Evolutionary conservation across 2,329 filamentous ascomycete species (phyloP), one percentile per base, ranked within the genome.

Genomic region (Botryotinia calthae): DNA sequence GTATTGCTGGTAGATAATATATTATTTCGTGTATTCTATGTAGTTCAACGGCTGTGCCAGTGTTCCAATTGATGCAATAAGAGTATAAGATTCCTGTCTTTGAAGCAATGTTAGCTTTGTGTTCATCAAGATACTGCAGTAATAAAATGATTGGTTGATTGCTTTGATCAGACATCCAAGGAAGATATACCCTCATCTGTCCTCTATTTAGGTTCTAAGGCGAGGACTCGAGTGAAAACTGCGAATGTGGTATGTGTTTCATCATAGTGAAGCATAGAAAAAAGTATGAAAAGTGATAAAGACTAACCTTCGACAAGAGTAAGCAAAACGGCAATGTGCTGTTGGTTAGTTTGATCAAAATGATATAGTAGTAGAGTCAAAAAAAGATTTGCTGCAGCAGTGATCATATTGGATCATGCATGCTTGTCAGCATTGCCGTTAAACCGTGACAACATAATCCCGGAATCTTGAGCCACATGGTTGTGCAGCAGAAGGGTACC

Each of bases 201-300:
- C 87, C 86, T 87, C 78, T 84, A 83, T 63, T 84, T 85, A 86
- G 89, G 89, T 89, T 90, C 91, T 89, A 82, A 80, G 73, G 68
- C 81, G 84, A 72, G 86, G 86, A 87, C 89, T 92, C 90, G 86
- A 92, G 91, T 93, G 91, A 89, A 94, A 94, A 94, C 91, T 94
- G 91, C 91, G 91, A 94, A 93, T 93, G 86, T 88, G 85, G 86
- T 88, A 90, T 86, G 87, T 87, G 82, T 90, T 92, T 92, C 90
- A 92, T 93, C 90, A 92, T 89, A 80, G 79, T 78, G 80, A 81
- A 78, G 73, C 68, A 28, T 34, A 12, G 65, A 51, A 44, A 42
- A 59, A 22, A 48, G 40, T 58, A 71, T 72, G 54, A 56, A 73
- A 76, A 68, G 62, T 28, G 56, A 74, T 8, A 46, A 34, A 59